Evolutionary conservation across 192 early-diverging fungal genomes (phyloP).

Genomic region (Coemansia pectinata): DNA sequence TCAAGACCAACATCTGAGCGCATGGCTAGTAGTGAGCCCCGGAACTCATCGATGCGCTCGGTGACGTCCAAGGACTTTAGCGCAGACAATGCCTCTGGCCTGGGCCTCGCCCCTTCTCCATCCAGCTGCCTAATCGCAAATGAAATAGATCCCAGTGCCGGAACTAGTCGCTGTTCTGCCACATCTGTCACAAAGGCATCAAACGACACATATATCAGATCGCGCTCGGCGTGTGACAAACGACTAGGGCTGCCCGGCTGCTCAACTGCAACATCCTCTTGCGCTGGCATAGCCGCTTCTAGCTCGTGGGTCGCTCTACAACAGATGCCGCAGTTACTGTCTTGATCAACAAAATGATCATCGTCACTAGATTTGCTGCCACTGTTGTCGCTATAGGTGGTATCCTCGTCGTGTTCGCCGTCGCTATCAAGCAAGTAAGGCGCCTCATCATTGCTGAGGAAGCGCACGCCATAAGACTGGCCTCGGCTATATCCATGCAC

Average conservation of each 20-base stretch:
- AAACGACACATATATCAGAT: constrained; percentile 19
- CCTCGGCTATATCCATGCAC: constrained; percentile 15
- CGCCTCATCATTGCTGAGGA: constrained; percentile 21
- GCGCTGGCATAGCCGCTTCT: not conserved
- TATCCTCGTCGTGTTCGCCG: not conserved
- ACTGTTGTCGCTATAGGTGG: not conserved
- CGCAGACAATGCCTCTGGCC: not conserved
- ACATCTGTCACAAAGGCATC: constrained; percentile 17
- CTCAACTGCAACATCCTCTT: not conserved
- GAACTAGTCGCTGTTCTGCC: not conserved
- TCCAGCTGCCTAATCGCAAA: constrained; percentile 30
- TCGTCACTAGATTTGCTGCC: not conserved
- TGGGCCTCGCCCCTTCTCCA: not conserved
- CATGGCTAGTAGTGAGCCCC: constrained; percentile 9
- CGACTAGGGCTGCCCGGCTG: not conserved
- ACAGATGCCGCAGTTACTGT: not conserved
- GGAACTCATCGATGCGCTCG: not conserved
- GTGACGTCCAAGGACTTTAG: not conserved
- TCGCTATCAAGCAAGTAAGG: constrained; percentile 24
- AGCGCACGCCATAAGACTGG: constrained; percentile 15
- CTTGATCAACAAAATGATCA: not conserved
- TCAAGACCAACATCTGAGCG: constrained; percentile 15
- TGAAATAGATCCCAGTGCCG: constrained; percentile 18
- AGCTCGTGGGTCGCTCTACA: not conserved
- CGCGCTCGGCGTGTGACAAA: constrained; percentile 12